Percentiles rank a stretch among this genome's conserved stretches.
phyloP scores from a whole-genome alignment of 495 filamentous ascomycete genomes.

The Annulohypoxylon nitens region DNA sequence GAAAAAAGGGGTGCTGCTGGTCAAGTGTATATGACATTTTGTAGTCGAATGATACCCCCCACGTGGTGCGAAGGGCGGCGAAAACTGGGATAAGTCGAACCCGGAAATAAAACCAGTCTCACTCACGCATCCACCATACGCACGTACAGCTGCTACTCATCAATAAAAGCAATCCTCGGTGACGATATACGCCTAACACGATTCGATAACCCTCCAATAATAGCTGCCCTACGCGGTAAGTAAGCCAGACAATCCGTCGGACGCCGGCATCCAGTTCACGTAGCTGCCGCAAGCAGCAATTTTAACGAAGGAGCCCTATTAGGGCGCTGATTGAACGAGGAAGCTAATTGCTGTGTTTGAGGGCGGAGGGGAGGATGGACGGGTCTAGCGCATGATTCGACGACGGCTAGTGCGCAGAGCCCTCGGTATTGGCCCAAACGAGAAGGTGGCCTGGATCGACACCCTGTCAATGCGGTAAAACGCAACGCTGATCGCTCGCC shows the following conservation, averaged over 20 bases:
- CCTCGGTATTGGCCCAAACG: conserved; percentile 28
- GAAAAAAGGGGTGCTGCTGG: not conserved
- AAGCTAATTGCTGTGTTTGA: conserved; percentile 15
- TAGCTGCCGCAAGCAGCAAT: conserved; percentile 22
- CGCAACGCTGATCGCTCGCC: conserved; percentile 19
- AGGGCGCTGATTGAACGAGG: conserved; percentile 26
- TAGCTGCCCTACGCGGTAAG: conserved; percentile 26
- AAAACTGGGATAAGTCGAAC: not conserved
- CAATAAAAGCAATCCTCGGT: not conserved
- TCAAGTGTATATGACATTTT: not conserved
- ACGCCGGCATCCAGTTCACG: conserved; percentile 4
- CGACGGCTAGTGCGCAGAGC: conserved; percentile 19
- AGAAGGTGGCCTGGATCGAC: conserved; percentile 29
- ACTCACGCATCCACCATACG: not conserved
- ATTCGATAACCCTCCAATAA: conserved; percentile 3
- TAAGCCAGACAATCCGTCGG: conserved; percentile 14
- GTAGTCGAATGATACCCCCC: not conserved
- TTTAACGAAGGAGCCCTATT: conserved; percentile 14
- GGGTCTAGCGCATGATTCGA: conserved; percentile 32
- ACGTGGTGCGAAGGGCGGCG: not conserved
- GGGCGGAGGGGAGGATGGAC: conserved; percentile 15
- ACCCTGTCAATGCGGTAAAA: conserved; percentile 3
- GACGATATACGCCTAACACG: not conserved
- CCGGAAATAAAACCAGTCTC: not conserved
- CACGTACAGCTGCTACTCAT: not conserved